Conservation (phyloP, 495 filamentous ascomycete species). For the Talaromyces nanjingensis region DNA sequence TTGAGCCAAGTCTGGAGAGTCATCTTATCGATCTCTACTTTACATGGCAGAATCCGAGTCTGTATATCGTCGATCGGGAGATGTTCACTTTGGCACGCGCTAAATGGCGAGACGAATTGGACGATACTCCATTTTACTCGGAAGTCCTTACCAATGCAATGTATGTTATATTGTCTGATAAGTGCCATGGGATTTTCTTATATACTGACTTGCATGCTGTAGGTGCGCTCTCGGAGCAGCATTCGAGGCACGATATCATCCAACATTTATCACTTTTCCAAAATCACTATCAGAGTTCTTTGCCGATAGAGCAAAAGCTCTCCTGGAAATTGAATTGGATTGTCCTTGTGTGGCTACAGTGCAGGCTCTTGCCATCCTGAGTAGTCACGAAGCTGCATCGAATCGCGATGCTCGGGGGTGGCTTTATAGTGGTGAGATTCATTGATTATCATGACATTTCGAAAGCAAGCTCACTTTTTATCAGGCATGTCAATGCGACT, state of each 20-base stretch:
- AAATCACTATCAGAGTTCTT: slow-evolving; percentile 44
- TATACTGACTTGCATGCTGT: background rate
- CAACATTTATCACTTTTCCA: slow-evolving; percentile 40
- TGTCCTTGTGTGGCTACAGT: slow-evolving; percentile 44
- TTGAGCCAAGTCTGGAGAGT: slow-evolving; percentile 36
- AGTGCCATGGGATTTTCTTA: too few species aligned
- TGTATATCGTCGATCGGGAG: slow-evolving; percentile 42
- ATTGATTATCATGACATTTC: background rate
- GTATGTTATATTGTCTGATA: slow-evolving; percentile 19
- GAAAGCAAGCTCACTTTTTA: slow-evolving; percentile 8
- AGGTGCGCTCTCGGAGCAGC: slow-evolving; percentile 44
- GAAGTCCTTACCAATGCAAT: slow-evolving; percentile 45
- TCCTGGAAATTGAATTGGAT: slow-evolving; percentile 44
- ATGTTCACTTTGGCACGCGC: slow-evolving; percentile 37
- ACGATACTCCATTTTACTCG: slow-evolving; percentile 43
- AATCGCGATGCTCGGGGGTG: slow-evolving; percentile 45
- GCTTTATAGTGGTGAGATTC: slow-evolving; percentile 38
- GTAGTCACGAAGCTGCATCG: slow-evolving; percentile 38
- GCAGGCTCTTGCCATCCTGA: slow-evolving; percentile 42
- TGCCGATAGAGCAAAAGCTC: slow-evolving; percentile 40
- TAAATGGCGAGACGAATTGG: slow-evolving; percentile 35
- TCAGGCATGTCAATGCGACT: slow-evolving; percentile 46
- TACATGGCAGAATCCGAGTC: slow-evolving; percentile 44
- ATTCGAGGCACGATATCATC: slow-evolving; percentile 40
- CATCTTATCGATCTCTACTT: slow-evolving; percentile 45